Percentiles rank a stretch among this genome's conserved stretches.
Evolutionary conservation across 2,329 filamentous ascomycete genomes (phyloP).

Genomic region (Fusarium verrucosum): DNA sequence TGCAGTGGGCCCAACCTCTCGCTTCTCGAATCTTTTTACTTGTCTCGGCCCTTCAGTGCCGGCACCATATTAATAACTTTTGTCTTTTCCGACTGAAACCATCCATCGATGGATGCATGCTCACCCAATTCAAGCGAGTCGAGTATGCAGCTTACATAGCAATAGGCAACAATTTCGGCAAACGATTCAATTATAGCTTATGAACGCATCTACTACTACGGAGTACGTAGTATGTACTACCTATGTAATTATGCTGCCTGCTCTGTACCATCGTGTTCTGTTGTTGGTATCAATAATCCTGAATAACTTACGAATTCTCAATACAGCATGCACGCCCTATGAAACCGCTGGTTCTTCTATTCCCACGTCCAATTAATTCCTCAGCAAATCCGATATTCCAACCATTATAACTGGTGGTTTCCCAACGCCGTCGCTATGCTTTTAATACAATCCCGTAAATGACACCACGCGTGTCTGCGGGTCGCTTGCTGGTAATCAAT

Average conservation of each 20-base stretch:
- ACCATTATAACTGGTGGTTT: constrained; percentile 4
- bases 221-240: too few species aligned
- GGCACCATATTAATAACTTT: constrained; percentile 15
- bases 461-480: background rate
- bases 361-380: background rate
- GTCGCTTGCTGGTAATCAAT: background rate
- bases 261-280: background rate
- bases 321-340: background rate
- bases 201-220: too few species aligned
- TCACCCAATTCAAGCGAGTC: constrained; percentile 4
- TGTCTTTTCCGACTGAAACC: constrained; percentile 6
- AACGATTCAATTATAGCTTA: background rate
- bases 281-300: constrained; percentile 15
- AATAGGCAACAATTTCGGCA: constrained; percentile 20
- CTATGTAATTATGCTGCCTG: background rate
- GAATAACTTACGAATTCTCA: background rate
- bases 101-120: too few species aligned
- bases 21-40: constrained; percentile 18
- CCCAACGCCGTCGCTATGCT: constrained; percentile 42
- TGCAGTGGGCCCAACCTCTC: constrained; percentile 8
- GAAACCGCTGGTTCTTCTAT: background rate
- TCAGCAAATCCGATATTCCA: constrained; percentile 9
- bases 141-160: too few species aligned
- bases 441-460: constrained; percentile 15
- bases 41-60: constrained; percentile 24